Conservation (phyloP, 805 yeast genomes). For the Zygosaccharomyces bisporus region DNA sequence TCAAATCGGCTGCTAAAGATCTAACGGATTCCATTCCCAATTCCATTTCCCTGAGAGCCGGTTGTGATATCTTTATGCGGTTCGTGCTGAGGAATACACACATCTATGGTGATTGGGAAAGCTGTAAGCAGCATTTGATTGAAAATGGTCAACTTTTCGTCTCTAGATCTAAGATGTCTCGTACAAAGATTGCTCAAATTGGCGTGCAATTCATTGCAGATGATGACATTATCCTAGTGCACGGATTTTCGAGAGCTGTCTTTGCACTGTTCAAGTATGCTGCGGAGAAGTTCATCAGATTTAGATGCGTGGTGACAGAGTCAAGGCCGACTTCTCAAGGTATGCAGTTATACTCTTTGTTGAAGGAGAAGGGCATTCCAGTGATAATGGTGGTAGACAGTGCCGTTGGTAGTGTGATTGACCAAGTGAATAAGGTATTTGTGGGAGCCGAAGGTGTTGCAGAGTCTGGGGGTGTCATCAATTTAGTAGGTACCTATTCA, state of each 20-base stretch:
- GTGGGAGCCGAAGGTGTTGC: conserved; percentile 99
- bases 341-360: conserved; percentile 59
- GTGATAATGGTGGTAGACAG: conserved; percentile 85
- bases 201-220: conserved; percentile 90
- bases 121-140: conserved; percentile 80
- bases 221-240: conserved; percentile 86
- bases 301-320: conserved; percentile 88
- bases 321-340: conserved; percentile 84
- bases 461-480: conserved; percentile 96
- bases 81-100: conserved; percentile 88
- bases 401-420: conserved; percentile 89
- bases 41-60: conserved; percentile 91
- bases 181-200: conserved; percentile 80
- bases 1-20: conserved; percentile 69
- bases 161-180: conserved; percentile 83
- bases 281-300: conserved; percentile 70
- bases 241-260: conserved; percentile 90
- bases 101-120: conserved; percentile 86
- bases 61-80: conserved; percentile 93
- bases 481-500: conserved; percentile 91
- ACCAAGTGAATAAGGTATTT: conserved; percentile 85
- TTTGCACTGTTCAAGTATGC: conserved; percentile 72
- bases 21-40: conserved; percentile 79
- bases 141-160: conserved; percentile 92
- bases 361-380: conserved; percentile 74